Base-by-base conservation (phyloP, 202 grass and related monocot species). In the Tripidium arundinaceum region DNA sequence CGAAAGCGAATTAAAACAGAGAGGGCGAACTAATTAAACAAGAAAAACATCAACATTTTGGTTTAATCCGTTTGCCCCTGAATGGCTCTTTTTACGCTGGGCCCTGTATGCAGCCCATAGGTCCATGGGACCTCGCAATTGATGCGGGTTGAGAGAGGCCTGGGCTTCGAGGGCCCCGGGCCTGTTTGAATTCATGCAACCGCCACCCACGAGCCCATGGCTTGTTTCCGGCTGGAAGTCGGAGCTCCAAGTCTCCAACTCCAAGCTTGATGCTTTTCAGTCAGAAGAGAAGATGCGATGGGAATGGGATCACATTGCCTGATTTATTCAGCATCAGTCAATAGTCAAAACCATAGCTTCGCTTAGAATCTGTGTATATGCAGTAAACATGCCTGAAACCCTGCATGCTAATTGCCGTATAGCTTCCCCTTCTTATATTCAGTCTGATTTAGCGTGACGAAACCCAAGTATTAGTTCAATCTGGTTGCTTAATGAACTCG, bases 331-430 rank as follows among this genome's bases (percentile, higher is more conserved):
- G 65, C 66, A 70, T 31, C 13, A 24, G 11, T 14, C 2, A 57
- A 11, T 4, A 25, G n/a, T 22, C 21, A 11, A 58, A 25, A 58
- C 54, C 9, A 38, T 67, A 67, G 40, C 39, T 28, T 71, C 18
- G 68, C 43, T 12, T 33, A 72, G 43, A 72, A 72, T 19, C 16
- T 12, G 26, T 72, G 26, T 33, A 72, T 33, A n/a, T n/a, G 43
- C 68, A 72, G 43, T 72, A 72, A 72, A 72, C 68, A 33, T 50
- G 68, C 68, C 68, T 49, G 42, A 72, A 72, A 49, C 68, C 26
- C 26, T 72, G 69, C 15, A 12, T 67, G 18, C 34, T 39, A 50
- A 50, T 34, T 33, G 43, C 34, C 43, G 8, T 50, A 24, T 68
- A 58, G 54, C 59, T 29, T 43, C 40, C 21, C 4, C 39, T 70